A percentile compares a stretch with the other conserved stretches of the same genome.
These are phyloP conservation scores for Nematocida displodere DNA, from an alignment of 371 early-diverging fungal genomes.

Conservation along the genomic window DNA sequence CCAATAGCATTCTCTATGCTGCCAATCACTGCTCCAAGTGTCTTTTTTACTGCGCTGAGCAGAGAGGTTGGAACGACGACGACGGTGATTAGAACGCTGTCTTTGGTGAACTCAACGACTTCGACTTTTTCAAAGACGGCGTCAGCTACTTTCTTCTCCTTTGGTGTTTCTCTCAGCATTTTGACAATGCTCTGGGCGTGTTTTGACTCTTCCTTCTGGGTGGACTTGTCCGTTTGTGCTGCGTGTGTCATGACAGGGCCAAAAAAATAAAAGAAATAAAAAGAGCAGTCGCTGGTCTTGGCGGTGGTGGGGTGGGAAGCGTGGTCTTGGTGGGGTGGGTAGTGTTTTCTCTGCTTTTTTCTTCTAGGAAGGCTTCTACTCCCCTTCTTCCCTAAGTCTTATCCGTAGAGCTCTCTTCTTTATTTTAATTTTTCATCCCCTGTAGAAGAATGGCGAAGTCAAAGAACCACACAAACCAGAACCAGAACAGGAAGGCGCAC, in stretches of 20 bases:
- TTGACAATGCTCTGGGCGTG: neutral
- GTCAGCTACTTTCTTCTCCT: neutral
- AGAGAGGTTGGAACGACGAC: constrained; percentile 7
- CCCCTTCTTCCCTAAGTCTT: neutral
- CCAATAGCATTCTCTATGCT: neutral
- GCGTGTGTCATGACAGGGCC: constrained; percentile 16
- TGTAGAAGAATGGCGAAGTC: constrained; percentile 82
- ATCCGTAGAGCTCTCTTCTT: neutral
- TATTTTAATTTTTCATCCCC: constrained; percentile 58
- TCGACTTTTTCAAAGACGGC: neutral
- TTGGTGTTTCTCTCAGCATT: neutral
- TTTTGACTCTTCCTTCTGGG: neutral
- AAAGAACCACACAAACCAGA: constrained; percentile 99
- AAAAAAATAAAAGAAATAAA: constrained; percentile 51
- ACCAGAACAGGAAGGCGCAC: constrained; percentile 72
- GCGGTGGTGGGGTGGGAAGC: too few relatives aligned
- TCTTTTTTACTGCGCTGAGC: constrained; percentile 1
- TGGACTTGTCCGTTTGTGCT: neutral
- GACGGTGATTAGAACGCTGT: constrained; percentile 8
- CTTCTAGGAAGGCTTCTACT: too few relatives aligned
- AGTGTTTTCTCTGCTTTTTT: neutral
- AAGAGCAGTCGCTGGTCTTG: constrained; percentile 12
- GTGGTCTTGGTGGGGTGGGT: neutral
- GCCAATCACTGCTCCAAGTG: neutral
- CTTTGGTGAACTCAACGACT: neutral